Base-by-base conservation (phyloP, 2,329 filamentous ascomycete genomes). In the Fusarium sp. region DNA sequence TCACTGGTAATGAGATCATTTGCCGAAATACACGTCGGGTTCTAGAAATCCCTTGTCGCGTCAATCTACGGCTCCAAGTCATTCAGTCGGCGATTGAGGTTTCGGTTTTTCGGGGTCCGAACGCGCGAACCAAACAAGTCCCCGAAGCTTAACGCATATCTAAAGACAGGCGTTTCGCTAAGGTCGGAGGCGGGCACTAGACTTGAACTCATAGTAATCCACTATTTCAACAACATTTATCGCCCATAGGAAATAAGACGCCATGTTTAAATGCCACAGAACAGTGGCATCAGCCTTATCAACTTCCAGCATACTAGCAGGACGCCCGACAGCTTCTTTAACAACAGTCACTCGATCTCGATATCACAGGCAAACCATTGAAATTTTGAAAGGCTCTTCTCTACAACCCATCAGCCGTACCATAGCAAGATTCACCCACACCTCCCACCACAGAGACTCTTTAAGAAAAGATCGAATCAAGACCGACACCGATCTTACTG, bases 61-160 rank as follows among this genome's bases (percentile, higher is more conserved):
- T 14, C 10, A 30, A 14, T 30, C 14, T 30, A 3, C 11, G 11
- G 6, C 28, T 2, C 14, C 11, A 7, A 32, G 28, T 39, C 55
- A 60, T 39, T 60, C 57, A 30, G 38, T 39, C 38, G 38, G 17
- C 24, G 20, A n/a, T 12, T 10, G n/a, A 15, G 20, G 28, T 21
- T 39, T 21, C 39, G n/a, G 26, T n/a, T 52, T 52, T 4, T 55
- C 56, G 56, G 56, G 38, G 30, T 39, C 28, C 28, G 23, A 60
- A 23, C 8, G 24, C 55, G 57, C 55, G 12, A 32, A 30, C 12
- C 21, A 60, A 60, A 60, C 14, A 60, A 60, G 55, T 23, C 55
- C 21, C 57, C 57, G 55, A 48, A 3, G 5, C 8, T 7, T 9
- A 1, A 7, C 4, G 7, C 12, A 32, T 52, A 43, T 52, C 30